phyloP scores from a whole-genome alignment of 441 rosid species.

The Sinapis alba region DNA sequence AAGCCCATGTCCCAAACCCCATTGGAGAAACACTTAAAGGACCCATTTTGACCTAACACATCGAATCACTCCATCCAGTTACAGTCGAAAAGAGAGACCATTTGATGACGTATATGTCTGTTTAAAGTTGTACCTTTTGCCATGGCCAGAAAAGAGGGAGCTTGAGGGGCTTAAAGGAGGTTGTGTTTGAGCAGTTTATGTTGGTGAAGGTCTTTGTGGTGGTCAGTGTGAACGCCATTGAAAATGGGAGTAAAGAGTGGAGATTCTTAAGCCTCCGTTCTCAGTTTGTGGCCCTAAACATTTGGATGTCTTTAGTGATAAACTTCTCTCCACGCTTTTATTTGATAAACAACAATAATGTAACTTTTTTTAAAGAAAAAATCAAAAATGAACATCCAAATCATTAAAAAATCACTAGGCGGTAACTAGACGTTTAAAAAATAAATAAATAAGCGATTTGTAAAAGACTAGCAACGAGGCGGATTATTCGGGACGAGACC shows the following conservation, averaged over 20 bases:
- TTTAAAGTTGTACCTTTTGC: constrained; percentile 59
- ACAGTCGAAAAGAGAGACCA: background rate
- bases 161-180: constrained; percentile 44
- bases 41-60: constrained; percentile 73
- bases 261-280: background rate
- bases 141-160: constrained; percentile 88
- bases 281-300: constrained; percentile 23
- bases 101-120: constrained; percentile 3
- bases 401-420: no score
- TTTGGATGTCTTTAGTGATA: constrained; percentile 3
- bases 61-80: background rate
- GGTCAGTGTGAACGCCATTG: constrained; percentile 36
- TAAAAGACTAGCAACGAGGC: no score
- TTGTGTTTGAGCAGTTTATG: constrained; percentile 42
- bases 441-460: no score
- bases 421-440: no score
- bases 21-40: constrained; percentile 84
- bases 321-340: background rate
- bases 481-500: no score
- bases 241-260: background rate
- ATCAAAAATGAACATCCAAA: no score
- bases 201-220: constrained; percentile 29
- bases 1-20: constrained; percentile 99
- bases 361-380: no score
- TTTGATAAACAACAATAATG: no score